Conservation (phyloP, 2,329 filamentous ascomycete genomes). For the Neofusicoccum sp. region DNA sequence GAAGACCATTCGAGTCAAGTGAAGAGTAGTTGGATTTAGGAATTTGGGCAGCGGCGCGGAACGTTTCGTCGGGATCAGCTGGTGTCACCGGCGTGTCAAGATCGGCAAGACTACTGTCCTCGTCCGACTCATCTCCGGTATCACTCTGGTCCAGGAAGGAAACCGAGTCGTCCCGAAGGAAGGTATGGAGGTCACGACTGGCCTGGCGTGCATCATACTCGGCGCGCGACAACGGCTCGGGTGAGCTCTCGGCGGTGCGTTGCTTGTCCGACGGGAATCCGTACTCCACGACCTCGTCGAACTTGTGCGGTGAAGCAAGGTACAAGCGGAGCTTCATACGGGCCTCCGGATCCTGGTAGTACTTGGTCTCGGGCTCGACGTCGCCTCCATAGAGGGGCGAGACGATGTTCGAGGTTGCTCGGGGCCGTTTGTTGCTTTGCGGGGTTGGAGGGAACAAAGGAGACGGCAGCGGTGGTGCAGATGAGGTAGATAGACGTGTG, state of each 20-base stretch:
- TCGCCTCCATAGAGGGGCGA: slow-evolving; percentile 26
- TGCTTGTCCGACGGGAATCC: slow-evolving; percentile 68
- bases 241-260: slow-evolving; percentile 3
- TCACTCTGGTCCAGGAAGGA: slow-evolving; percentile 37
- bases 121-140: slow-evolving; percentile 28
- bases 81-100: slow-evolving; percentile 36
- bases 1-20: slow-evolving; percentile 30
- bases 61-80: slow-evolving; percentile 33
- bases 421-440: slow-evolving; percentile 21
- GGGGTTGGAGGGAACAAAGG: slow-evolving; percentile 26
- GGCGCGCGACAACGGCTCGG: not conserved
- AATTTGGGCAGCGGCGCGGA: slow-evolving; percentile 31
- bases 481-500: slow-evolving; percentile 52
- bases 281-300: slow-evolving; percentile 92
- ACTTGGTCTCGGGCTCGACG: slow-evolving; percentile 68
- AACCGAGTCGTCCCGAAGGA: slow-evolving; percentile 57
- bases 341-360: slow-evolving; percentile 89
- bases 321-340: slow-evolving; percentile 82
- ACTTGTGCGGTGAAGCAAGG: slow-evolving; percentile 86
- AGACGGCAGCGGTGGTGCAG: slow-evolving; percentile 46
- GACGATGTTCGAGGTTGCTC: slow-evolving; percentile 16
- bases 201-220: slow-evolving; percentile 36
- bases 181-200: slow-evolving; percentile 57
- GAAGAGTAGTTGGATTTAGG: slow-evolving; percentile 34
- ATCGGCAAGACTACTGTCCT: slow-evolving; percentile 26